These are phyloP conservation scores for Ramaria sp. DNA, from an alignment of 768 basidiomycete species.

Conservation along the genomic window DNA sequence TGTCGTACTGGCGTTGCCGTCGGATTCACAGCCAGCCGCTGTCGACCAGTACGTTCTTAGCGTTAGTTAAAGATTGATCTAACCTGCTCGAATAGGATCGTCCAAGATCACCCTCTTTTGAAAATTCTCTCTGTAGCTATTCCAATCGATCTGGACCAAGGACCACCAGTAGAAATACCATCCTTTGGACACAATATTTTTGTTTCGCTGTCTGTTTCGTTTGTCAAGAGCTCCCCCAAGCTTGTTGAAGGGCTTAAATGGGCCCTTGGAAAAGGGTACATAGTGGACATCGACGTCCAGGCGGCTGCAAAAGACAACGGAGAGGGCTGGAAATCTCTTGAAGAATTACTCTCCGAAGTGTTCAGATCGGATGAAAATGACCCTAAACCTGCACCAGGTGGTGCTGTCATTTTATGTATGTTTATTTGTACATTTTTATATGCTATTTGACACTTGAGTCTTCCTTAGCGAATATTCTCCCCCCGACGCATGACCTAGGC, in stretches of 20 bases:
- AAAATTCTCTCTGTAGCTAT: conserved; percentile 44
- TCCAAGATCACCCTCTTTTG: conserved; percentile 1
- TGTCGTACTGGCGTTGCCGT: conserved; percentile 44
- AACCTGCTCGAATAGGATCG: not conserved
- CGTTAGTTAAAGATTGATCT: conserved; percentile 16
- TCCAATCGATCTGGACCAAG: conserved; percentile 48
- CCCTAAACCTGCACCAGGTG: conserved; percentile 20
- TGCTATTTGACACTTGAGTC: not conserved
- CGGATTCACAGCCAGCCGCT: conserved; percentile 21
- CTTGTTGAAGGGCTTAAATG: conserved; percentile 48
- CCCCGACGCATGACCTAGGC: conserved; percentile 63
- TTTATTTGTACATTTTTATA: conserved; percentile 7
- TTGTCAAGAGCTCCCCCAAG: conserved; percentile 35
- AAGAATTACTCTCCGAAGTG: conserved; percentile 61
- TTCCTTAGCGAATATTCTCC: conserved; percentile 59
- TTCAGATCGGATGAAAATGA: conserved; percentile 23
- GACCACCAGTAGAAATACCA: conserved; percentile 22
- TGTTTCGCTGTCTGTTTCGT: conserved; percentile 47
- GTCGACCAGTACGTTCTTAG: conserved; percentile 31
- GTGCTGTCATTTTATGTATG: conserved; percentile 60
- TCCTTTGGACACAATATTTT: conserved; percentile 21
- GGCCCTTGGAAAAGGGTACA: conserved; percentile 51
- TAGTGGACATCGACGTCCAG: conserved; percentile 63
- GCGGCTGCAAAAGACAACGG: conserved; percentile 38
- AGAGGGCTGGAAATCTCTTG: conserved; percentile 51